Base-by-base conservation (phyloP, 2,329 filamentous ascomycete genomes). In the Thielaviopsis euricoi region DNA sequence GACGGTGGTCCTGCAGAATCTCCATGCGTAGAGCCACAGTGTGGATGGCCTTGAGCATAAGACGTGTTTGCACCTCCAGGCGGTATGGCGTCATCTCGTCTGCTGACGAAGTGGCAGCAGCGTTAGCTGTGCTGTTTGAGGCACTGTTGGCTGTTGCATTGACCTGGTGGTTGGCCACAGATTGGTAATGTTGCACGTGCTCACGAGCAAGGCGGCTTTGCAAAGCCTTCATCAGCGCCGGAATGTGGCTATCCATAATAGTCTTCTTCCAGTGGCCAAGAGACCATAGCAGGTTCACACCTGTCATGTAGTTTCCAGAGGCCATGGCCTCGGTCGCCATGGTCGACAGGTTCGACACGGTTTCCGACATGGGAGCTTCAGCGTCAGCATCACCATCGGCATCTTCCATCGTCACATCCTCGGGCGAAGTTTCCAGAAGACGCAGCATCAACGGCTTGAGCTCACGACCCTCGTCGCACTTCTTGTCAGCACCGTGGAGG, bases 41-140 rank as follows among this genome's bases (percentile, higher is more conserved):
- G 65, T 97, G 90, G 61, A 98, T 90, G 10, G 90, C 88, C 72
- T 97, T 97, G 66, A 96, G 84, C 70, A 97, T 95, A 49, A 98
- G 73, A 59, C 86, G 84, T 9, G 89, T 90, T 62, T 93, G 90
- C n/a, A 94, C 81, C 65, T 95, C 87, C 29, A 90, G 77, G 60
- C 96, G 89, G 65, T 89, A 86, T 6, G 82, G 73, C 57, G 85
- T 83, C 67, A 88, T 77, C 61, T 85, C 79, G 22, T 70, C 71
- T 0, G 68, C 33, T 15, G 58, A 49, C 21, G 55, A 50, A 9
- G 52, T 22, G 17, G 23, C 29, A 6, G 33, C 25, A 1, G 57
- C 26, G 22, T 52, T 52, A 33, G 43, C 56, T 46, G 75, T 74
- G 15, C 69, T 66, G 61, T 73, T 77, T 17, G 81, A 77, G 52